Base-by-base conservation (phyloP, 2,329 filamentous ascomycete genomes). In the Xylaria sp. region DNA sequence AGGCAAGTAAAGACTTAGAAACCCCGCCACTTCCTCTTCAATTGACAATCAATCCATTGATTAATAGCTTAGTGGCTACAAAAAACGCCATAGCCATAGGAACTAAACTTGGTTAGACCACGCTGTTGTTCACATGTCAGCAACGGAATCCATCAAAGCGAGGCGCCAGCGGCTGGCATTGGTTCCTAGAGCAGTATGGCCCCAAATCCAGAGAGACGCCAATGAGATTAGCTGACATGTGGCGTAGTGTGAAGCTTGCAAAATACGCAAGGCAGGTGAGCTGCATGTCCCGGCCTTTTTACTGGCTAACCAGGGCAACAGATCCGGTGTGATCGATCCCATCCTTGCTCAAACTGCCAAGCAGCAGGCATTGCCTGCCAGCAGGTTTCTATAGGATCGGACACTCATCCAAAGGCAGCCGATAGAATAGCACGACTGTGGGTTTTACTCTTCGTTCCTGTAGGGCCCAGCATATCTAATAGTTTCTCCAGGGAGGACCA, bases 301-400 rank as follows among this genome's bases (percentile, higher is more conserved):
- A 37, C 11, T 25, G 11, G 31, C 31, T 49, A 8, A 49, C 21
- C 19, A 5, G 15, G n/a, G 6, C n/a, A 23, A 13, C 17, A 49
- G 47, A 21, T 49, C 17, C 47, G 47, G 10, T 49, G 47, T 49
- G 47, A 49, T 49, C 47, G 47, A 19, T 49, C 47, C 25, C 3
- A 35, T 23, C 47, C 47, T 37, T 49, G 47, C 25, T 49, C 47
- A 10, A 49, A 49, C 29, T 49, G 47, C 21, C 47, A 15, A 49
- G 31, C 29, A 4, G 7, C 31, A 37, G 47, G 31, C 17, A 49
- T 49, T 25, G 47, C 47, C 31, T 49, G 47, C 47, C 9, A 49
- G 17, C 47, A 35, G 19, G 29, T 9, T 11, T 15, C 31, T 25
- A 15, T 17, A 3, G 17, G 31, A 11, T 35, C 29, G 3, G 47